A percentile compares a stretch with the other conserved stretches of the same genome.
Evolutionary conservation across 768 basidiomycete species (phyloP).

Genomic region (Sporobolomyces pararoseus): DNA sequence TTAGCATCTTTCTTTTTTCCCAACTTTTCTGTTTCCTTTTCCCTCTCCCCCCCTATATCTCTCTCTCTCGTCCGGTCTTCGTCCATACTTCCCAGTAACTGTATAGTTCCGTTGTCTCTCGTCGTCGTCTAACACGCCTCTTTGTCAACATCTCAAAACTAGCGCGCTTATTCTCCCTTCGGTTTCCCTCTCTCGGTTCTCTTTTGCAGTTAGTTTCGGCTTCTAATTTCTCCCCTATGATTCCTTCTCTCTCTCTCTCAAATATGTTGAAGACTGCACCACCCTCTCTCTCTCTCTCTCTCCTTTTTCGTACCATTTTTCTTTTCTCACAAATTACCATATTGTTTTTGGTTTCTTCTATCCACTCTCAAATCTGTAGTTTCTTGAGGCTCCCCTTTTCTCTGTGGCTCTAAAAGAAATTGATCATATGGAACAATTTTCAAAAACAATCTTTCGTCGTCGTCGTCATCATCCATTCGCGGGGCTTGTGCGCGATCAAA

Average conservation of each 20-base stretch:
- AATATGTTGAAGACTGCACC: conserved; percentile 1
- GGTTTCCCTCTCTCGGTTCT: neutral
- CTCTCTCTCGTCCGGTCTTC: conserved; percentile 3
- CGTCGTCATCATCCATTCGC: no score
- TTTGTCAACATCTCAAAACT: no score
- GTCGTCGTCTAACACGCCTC: neutral
- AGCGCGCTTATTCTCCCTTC: neutral
- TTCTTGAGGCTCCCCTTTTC: no score
- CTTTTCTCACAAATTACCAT: no score
- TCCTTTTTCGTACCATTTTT: neutral
- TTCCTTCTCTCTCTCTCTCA: neutral
- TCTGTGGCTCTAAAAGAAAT: no score
- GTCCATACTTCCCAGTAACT: neutral
- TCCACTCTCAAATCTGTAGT: no score
- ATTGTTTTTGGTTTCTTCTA: no score
- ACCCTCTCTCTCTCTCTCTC: conserved; percentile 1
- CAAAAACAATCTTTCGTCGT: no score
- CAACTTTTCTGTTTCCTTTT: neutral
- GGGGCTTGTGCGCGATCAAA: no score
- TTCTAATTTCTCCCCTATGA: neutral
- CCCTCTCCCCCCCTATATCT: neutral
- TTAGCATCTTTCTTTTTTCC: neutral
- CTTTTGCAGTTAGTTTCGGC: no score
- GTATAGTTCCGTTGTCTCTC: neutral
- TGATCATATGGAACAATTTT: no score